Percentiles rank a stretch among this genome's conserved stretches.
Conservation (phyloP, 148 eudicot genomes). For the Limonium bicolor region DNA sequence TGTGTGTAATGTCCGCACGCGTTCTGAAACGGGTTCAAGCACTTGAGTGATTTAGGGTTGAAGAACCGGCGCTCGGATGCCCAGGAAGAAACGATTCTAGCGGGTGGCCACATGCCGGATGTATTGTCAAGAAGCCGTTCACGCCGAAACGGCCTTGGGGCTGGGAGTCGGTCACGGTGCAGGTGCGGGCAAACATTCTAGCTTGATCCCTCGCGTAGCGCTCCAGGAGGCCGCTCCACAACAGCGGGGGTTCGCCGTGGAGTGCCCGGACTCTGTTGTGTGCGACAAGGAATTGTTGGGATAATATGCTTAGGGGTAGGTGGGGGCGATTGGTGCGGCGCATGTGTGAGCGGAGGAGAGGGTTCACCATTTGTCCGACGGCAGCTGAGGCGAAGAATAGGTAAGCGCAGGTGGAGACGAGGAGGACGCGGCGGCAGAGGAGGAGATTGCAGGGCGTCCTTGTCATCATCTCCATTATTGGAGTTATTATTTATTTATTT, state of each 20-base stretch:
- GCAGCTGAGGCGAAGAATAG: no score
- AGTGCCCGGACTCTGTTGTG: constrained; percentile 12
- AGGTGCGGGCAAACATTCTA: neutral
- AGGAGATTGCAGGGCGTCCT: no score
- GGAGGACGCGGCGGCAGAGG: no score
- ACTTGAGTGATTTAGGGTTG: neutral
- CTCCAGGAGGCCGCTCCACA: constrained; percentile 13
- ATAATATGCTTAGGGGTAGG: no score
- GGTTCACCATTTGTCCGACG: no score
- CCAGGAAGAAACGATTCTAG: constrained; percentile 10
- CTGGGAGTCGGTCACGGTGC: constrained; percentile 10
- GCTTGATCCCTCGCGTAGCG: constrained; percentile 12
- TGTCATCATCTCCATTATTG: no score
- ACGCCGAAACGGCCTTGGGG: constrained; percentile 14
- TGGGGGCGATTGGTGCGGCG: no score
- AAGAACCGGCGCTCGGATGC: constrained; percentile 10
- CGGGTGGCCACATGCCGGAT: constrained; percentile 8
- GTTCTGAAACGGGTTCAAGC: constrained; percentile 12
- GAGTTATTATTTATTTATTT: no score
- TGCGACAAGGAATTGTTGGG: constrained; percentile 11
- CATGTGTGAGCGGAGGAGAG: no score
- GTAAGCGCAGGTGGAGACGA: no score
- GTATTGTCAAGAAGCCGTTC: constrained; percentile 11
- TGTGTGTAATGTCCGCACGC: constrained; percentile 30
- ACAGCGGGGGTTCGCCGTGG: constrained; percentile 11